Conservation (phyloP, 2,329 filamentous ascomycete genomes). For the Stemphylium vesicarium region DNA sequence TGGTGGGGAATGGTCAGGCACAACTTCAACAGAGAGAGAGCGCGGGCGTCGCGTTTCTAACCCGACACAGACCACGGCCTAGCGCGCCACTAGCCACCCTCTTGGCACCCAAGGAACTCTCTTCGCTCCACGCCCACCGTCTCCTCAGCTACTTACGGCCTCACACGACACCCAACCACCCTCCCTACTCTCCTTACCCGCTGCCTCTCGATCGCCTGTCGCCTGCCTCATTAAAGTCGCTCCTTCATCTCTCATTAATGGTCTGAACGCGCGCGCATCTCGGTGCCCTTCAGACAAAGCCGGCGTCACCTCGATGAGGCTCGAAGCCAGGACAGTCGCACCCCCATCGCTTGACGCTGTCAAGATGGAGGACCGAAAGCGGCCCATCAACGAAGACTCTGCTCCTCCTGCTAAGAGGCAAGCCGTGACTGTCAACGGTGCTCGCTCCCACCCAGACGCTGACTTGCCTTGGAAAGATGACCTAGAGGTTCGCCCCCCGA, state of each 20-base stretch:
- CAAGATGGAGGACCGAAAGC: constrained; percentile 99
- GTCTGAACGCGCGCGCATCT: constrained; percentile 28
- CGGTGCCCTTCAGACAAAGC: constrained; percentile 29
- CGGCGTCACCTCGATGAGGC: constrained; percentile 76
- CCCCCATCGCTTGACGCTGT: constrained; percentile 78
- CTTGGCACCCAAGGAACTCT: constrained; percentile 22
- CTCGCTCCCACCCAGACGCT: constrained; percentile 67
- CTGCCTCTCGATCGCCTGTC: constrained; percentile 20
- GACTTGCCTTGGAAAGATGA: constrained; percentile 75
- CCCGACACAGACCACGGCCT: constrained; percentile 11
- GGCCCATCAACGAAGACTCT: constrained; percentile 85
- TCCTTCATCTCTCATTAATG: constrained; percentile 21
- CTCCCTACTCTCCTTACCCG: constrained; percentile 2
- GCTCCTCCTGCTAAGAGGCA: constrained; percentile 92
- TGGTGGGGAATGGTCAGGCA: neutral
- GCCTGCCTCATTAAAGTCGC: constrained; percentile 32
- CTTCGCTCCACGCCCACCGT: constrained; percentile 24
- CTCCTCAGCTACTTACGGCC: constrained; percentile 24
- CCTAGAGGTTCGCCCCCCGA: constrained; percentile 69
- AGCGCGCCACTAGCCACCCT: constrained; percentile 15
- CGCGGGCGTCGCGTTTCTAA: constrained; percentile 11
- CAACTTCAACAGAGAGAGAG: neutral
- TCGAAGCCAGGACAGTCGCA: constrained; percentile 74
- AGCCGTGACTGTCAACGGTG: constrained; percentile 75
- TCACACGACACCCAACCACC: constrained; percentile 34